Evolutionary conservation across 2,329 filamentous ascomycete genomes (phyloP).

Genomic region (Rhinocladiella similis): DNA sequence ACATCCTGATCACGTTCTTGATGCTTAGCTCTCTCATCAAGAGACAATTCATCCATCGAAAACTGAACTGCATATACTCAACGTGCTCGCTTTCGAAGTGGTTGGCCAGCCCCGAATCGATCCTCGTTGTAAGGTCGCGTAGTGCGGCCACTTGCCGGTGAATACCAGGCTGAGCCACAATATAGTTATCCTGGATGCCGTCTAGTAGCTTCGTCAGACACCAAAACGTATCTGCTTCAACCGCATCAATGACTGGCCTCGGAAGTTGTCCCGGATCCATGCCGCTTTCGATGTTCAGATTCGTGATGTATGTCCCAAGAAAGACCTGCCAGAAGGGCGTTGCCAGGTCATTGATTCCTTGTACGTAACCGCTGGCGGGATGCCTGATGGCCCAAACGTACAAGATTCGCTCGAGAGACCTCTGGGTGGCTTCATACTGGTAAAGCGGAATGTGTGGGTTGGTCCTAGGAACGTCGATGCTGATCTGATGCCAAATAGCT

Average conservation of each 20-base stretch:
- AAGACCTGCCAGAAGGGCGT: slow-evolving; percentile 99
- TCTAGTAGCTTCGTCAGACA: slow-evolving; percentile 97
- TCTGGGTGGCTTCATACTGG: slow-evolving; percentile 91
- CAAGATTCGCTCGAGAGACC: slow-evolving; percentile 88
- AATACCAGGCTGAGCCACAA: slow-evolving; percentile 94
- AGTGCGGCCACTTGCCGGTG: slow-evolving; percentile 88
- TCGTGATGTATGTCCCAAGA: slow-evolving; percentile 89
- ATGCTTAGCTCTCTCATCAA: slow-evolving; percentile 97
- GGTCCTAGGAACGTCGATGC: slow-evolving; percentile 93
- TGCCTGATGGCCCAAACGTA: slow-evolving; percentile 98
- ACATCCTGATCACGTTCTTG: slow-evolving; percentile 96
- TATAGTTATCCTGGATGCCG: slow-evolving; percentile 98
- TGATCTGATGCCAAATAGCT: slow-evolving; percentile 99
- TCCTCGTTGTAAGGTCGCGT: slow-evolving; percentile 85
- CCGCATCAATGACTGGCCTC: slow-evolving; percentile 85
- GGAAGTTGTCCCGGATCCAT: slow-evolving; percentile 97
- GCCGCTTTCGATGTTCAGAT: slow-evolving; percentile 84
- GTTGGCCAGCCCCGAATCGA: slow-evolving; percentile 79
- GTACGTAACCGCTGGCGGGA: slow-evolving; percentile 95
- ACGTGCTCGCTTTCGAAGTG: slow-evolving; percentile 89
- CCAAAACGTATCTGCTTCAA: slow-evolving; percentile 98
- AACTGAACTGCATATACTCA: slow-evolving; percentile 99
- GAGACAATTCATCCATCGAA: slow-evolving; percentile 99
- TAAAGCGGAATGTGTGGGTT: slow-evolving; percentile 96
- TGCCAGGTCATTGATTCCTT: slow-evolving; percentile 97